Conservation (phyloP, 1,284 basidiomycete genomes). For the Ceratobasidium sp. region DNA sequence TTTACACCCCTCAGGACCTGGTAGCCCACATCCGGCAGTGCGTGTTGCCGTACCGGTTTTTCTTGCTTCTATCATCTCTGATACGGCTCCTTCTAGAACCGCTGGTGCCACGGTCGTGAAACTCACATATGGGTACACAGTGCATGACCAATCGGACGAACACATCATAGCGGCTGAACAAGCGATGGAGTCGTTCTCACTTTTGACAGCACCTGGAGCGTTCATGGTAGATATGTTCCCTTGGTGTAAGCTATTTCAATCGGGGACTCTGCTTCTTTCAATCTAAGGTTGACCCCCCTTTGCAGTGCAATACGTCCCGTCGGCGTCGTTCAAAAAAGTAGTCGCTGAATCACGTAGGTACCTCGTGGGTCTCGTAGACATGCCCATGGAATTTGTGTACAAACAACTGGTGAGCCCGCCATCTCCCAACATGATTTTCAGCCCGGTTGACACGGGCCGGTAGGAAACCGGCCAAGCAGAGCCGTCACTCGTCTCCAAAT, state of each 20-base stretch:
- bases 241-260: conserved; percentile 1
- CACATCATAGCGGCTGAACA: conserved; percentile 14
- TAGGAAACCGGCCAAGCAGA: background rate
- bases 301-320: conserved; percentile 31
- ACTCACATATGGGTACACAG: conserved; percentile 35
- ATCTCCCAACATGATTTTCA: too few relatives aligned
- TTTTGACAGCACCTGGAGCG: conserved; percentile 4
- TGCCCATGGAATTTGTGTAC: conserved; percentile 16
- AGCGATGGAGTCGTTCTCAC: conserved; percentile 3
- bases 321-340: conserved; percentile 11
- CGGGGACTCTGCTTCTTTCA: too few relatives aligned
- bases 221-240: conserved; percentile 29
- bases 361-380: background rate
- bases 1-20: conserved; percentile 10
- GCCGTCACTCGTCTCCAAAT: conserved; percentile 18
- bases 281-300: background rate
- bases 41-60: background rate
- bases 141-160: conserved; percentile 17
- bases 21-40: conserved; percentile 29
- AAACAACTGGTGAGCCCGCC: conserved; percentile 7
- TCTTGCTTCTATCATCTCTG: background rate
- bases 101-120: conserved; percentile 25
- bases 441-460: too few relatives aligned
- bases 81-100: background rate
- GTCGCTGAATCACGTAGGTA: background rate